Evolutionary conservation across 2,329 filamentous ascomycete genomes (phyloP).

Genomic region (Neurospora sp.): DNA sequence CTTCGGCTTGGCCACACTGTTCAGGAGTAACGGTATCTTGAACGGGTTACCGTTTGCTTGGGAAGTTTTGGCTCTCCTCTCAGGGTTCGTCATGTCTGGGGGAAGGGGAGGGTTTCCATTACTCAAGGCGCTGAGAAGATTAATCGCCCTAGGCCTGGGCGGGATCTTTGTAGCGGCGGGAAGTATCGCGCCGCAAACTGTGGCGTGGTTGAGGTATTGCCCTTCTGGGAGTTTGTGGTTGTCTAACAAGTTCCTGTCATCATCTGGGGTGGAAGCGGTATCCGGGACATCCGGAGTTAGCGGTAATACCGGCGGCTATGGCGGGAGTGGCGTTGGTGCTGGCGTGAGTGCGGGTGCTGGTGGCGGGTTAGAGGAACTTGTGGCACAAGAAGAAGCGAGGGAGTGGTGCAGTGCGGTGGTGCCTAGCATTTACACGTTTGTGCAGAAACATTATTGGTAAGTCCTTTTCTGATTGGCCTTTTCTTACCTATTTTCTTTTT

Average conservation of each 20-base stretch:
- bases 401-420: slow-evolving; percentile 63
- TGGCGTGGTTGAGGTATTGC: slow-evolving; percentile 66
- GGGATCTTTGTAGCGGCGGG: slow-evolving; percentile 61
- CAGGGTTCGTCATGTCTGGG: slow-evolving; percentile 28
- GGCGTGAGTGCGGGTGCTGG: not conserved
- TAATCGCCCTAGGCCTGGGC: slow-evolving; percentile 52
- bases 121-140: slow-evolving; percentile 33
- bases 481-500: not conserved
- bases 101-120: not conserved
- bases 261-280: slow-evolving; percentile 20
- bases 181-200: slow-evolving; percentile 59
- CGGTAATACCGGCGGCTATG: not conserved
- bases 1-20: slow-evolving; percentile 63
- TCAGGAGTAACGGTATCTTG: slow-evolving; percentile 80
- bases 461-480: slow-evolving; percentile 18
- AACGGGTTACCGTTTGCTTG: slow-evolving; percentile 68
- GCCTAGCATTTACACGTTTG: slow-evolving; percentile 86
- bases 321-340: not conserved
- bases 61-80: slow-evolving; percentile 33
- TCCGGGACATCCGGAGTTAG: slow-evolving; percentile 23
- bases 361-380: not conserved
- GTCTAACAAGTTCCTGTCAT: not conserved
- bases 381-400: not conserved
- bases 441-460: slow-evolving; percentile 86
- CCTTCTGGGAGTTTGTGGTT: slow-evolving; percentile 19